Evolutionary conservation across 1,284 basidiomycete genomes (phyloP).

Genomic region (Chiua sp.): DNA sequence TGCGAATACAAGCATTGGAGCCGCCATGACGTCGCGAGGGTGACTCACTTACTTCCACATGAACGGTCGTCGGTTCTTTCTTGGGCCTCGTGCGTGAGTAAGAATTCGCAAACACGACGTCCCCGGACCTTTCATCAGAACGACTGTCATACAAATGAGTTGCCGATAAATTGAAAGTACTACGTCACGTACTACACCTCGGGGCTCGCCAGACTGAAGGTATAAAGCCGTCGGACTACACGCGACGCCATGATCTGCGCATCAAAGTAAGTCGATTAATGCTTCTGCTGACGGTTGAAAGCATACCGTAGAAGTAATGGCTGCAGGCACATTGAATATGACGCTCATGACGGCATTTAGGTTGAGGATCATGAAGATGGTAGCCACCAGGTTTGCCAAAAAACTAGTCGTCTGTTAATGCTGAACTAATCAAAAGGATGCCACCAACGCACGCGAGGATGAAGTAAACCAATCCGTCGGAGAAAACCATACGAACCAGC

Average conservation of each 20-base stretch:
- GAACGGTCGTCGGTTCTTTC: constrained; percentile 34
- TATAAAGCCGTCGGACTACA: constrained; percentile 68
- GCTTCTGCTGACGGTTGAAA: background rate
- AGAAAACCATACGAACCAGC: constrained; percentile 38
- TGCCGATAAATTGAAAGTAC: background rate
- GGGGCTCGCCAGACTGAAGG: constrained; percentile 56
- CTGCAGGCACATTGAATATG: constrained; percentile 44
- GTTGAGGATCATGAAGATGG: constrained; percentile 39
- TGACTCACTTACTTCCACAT: constrained; percentile 38
- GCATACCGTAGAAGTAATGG: constrained; percentile 47
- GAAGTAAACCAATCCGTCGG: constrained; percentile 40
- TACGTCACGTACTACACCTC: constrained; percentile 67
- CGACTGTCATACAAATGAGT: constrained; percentile 26
- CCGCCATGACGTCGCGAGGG: background rate
- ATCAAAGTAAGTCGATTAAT: constrained; percentile 5
- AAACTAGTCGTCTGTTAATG: constrained; percentile 24
- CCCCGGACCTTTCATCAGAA: constrained; percentile 38
- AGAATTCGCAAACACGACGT: constrained; percentile 36
- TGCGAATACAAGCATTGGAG: constrained; percentile 17
- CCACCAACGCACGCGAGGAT: constrained; percentile 35
- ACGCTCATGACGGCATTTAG: constrained; percentile 40
- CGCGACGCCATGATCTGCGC: constrained; percentile 71
- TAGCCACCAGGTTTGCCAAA: constrained; percentile 40
- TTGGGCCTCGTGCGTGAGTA: constrained; percentile 12
- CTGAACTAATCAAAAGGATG: background rate